Base-by-base conservation (phyloP, 192 early-diverging fungal genomes). In the Entrophospora sp. region DNA sequence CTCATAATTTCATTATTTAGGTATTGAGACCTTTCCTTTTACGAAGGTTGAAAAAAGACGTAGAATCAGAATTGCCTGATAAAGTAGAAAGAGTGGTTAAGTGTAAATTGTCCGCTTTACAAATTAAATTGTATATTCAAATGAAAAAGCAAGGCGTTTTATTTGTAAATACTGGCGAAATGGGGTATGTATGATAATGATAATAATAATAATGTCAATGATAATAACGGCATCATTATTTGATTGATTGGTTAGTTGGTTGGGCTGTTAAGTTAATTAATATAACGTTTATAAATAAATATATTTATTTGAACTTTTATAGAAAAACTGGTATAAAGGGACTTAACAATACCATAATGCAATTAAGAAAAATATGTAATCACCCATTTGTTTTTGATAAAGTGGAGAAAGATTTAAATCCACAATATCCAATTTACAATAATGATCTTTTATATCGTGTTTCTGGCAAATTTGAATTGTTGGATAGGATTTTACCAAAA, bases 371-470 rank as follows among this genome's bases (percentile, higher is more conserved):
- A 73, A 91, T 99, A 67, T 94, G 91, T 74, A 99, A 98, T 77
- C 97, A 99, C 76, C 97, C 97, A 48, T 99, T 90, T 73, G 94
- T 97, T 14, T 97, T 93, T 81, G 87, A 89, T 49, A 90, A 92
- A 64, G 94, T 99, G 0, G 94, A 96, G 68, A 75, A 83, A 30
- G 71, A 80, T 22, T 77, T 99, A 75, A 91, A 94, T 69, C 91
- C 91, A 5, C 57, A 71, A 27, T 71, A 80, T 36, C 71, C 64
- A 18, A n/a, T n/a, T n/a, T n/a, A n/a, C n/a, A 90, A 81, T 45
- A 93, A 94, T 73, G 81, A 83, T 55, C 79, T 85, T 35, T 71
- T 99, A 35, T 97, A 76, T 71, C 85, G 94, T 40, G 81, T 85
- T 3, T 81, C 91, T 8, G 97, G 97, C 55, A 99, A 99, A 77